These are phyloP conservation scores for Blastobotrys attinorum DNA, from an alignment of 805 yeast species.

Conservation along the genomic window DNA sequence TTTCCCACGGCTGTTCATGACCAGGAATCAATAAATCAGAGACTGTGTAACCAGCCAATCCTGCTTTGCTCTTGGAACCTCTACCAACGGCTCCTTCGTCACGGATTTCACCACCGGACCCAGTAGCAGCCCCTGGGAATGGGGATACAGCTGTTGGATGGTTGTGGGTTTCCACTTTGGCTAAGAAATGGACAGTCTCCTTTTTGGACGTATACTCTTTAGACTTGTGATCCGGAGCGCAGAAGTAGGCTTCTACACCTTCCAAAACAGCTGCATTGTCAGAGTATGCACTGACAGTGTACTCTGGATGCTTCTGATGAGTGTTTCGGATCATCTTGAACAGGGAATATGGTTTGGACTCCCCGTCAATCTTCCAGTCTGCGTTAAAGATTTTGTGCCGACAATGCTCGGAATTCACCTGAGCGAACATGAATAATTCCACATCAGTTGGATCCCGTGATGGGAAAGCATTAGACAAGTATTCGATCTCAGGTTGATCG, in stretches of 20 bases:
- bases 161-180: constrained; percentile 97
- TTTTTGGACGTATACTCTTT: constrained; percentile 65
- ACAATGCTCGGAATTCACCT: constrained; percentile 98
- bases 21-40: constrained; percentile 85
- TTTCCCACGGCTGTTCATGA: constrained; percentile 91
- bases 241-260: constrained; percentile 71
- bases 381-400: constrained; percentile 98
- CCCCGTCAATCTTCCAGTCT: constrained; percentile 91
- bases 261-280: constrained; percentile 96
- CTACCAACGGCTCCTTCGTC: constrained; percentile 99
- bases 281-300: constrained; percentile 87
- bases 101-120: constrained; percentile 99
- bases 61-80: constrained; percentile 96
- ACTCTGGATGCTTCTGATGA: constrained; percentile 67
- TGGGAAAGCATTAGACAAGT: constrained; percentile 75
- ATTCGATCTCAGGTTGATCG: constrained; percentile 87
- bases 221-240: constrained; percentile 66
- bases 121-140: constrained; percentile 98
- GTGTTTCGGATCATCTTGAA: constrained; percentile 97
- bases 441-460: constrained; percentile 95
- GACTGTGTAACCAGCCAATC: constrained; percentile 86
- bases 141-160: constrained; percentile 99
- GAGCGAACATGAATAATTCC: constrained; percentile 98
- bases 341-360: constrained; percentile 60
- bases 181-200: constrained; percentile 81